Conservation (phyloP, 1,139 yeast species). For the Lodderomyces metapsilosis region DNA sequence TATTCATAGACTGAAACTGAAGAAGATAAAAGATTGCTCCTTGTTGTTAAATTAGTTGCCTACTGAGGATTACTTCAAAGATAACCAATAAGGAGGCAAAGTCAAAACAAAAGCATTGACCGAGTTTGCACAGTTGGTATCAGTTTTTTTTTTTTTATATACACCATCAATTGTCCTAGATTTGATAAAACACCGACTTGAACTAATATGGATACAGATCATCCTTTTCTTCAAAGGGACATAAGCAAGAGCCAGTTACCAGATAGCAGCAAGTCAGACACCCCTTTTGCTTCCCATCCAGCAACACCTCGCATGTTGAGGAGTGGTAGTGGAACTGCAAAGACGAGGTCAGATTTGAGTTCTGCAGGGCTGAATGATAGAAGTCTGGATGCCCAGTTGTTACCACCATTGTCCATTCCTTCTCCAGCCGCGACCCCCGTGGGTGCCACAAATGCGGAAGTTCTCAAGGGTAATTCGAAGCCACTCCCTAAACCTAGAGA, state of each 20-base stretch:
- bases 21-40: not conserved
- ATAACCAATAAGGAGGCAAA: slow-evolving; percentile 1
- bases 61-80: not conserved
- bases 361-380: slow-evolving; percentile 2
- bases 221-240: not conserved
- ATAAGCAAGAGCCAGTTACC: slow-evolving; percentile 1
- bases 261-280: not conserved
- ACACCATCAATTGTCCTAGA: not conserved
- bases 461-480: not conserved
- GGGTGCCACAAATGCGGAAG: slow-evolving; percentile 6
- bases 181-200: not conserved
- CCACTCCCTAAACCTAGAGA: slow-evolving; percentile 1
- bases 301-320: slow-evolving; percentile 82
- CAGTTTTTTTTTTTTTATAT: not conserved
- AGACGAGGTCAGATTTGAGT: slow-evolving; percentile 14
- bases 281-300: slow-evolving; percentile 34
- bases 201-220: not conserved
- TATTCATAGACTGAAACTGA: not conserved
- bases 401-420: slow-evolving; percentile 26
- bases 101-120: slow-evolving; percentile 1
- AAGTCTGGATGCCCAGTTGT: slow-evolving; percentile 14
- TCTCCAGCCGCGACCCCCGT: slow-evolving; percentile 18
- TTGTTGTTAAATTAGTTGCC: not conserved
- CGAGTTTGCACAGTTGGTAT: not conserved
- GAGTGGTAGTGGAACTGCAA: slow-evolving; percentile 44